Evolutionary conservation across 257 asterid genomes (phyloP).

Genomic region (Solanum sejunctum): DNA sequence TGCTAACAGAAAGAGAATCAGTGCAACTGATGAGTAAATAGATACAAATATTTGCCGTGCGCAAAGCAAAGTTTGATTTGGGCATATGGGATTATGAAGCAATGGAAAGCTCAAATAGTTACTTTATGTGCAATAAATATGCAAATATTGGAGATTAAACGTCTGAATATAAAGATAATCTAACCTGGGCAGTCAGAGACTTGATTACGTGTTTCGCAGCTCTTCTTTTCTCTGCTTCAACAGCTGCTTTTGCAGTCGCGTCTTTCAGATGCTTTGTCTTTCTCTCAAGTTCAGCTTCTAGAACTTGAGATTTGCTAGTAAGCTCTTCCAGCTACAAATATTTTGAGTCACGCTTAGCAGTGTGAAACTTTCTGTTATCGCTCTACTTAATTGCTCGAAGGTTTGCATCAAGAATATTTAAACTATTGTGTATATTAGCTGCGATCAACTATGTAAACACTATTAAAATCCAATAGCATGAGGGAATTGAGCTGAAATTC

Average conservation of each 20-base stretch:
- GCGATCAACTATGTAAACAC: not conserved
- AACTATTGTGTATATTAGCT: not conserved
- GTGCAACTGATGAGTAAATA: not conserved
- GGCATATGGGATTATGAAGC: not conserved
- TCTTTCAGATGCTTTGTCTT: constrained; percentile 57
- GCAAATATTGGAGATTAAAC: not conserved
- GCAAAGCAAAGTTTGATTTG: not conserved
- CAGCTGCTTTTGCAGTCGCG: constrained; percentile 37
- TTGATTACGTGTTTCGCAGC: constrained; percentile 75
- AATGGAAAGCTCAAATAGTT: not conserved
- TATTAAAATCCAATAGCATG: not conserved
- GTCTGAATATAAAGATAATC: not conserved
- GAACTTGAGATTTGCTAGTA: constrained; percentile 43
- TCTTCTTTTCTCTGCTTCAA: constrained; percentile 57
- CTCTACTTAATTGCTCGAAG: not conserved
- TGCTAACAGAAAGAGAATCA: not conserved
- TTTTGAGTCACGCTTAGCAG: not conserved
- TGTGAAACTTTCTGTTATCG: not conserved
- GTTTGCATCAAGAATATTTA: not conserved
- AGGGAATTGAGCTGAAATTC: not conserved
- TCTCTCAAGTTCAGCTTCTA: constrained; percentile 59
- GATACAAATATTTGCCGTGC: not conserved
- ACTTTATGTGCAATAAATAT: not conserved
- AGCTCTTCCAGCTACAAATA: constrained; percentile 59
- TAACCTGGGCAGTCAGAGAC: constrained; percentile 66